These are phyloP conservation scores for Hanseniaspora lindneri DNA, from an alignment of 805 yeast genomes.

Conservation along the genomic window DNA sequence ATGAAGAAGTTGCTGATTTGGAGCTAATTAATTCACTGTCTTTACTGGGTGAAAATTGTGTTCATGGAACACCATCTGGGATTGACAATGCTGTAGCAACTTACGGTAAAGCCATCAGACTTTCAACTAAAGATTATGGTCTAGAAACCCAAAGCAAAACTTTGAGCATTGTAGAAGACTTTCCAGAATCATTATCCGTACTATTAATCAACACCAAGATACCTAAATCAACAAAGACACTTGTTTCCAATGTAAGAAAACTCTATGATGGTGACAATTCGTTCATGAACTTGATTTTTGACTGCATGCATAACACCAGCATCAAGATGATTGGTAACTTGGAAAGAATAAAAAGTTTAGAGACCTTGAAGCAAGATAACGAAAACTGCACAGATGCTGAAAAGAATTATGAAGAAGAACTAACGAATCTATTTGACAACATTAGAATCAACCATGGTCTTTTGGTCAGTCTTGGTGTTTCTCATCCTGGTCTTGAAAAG, in stretches of 20 bases:
- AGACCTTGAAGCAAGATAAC: slow-evolving; percentile 32
- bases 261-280: slow-evolving; percentile 43
- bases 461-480: slow-evolving; percentile 73
- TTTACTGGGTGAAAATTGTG: slow-evolving; percentile 84
- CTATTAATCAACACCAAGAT: slow-evolving; percentile 72
- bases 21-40: slow-evolving; percentile 76
- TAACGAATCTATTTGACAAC: slow-evolving; percentile 40
- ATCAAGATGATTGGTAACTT: slow-evolving; percentile 43
- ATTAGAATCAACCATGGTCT: slow-evolving; percentile 79
- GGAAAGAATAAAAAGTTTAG: slow-evolving; percentile 14
- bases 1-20: slow-evolving; percentile 30
- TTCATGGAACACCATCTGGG: slow-evolving; percentile 94
- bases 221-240: slow-evolving; percentile 76
- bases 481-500: slow-evolving; percentile 80
- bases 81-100: slow-evolving; percentile 95
- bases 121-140: slow-evolving; percentile 18
- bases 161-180: slow-evolving; percentile 27
- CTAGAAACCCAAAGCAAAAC: slow-evolving; percentile 22
- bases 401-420: slow-evolving; percentile 5
- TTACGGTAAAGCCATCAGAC: slow-evolving; percentile 86
- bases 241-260: slow-evolving; percentile 65
- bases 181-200: slow-evolving; percentile 56
- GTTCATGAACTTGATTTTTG: slow-evolving; percentile 47
- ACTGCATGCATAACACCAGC: slow-evolving; percentile 65
- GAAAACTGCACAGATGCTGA: slow-evolving; percentile 28